Percentiles rank a stretch among this genome's conserved stretches.
These are phyloP conservation scores for Sporothrix schenckii DNA, from an alignment of 2,329 filamentous ascomycete species.

Conservation along the genomic window DNA sequence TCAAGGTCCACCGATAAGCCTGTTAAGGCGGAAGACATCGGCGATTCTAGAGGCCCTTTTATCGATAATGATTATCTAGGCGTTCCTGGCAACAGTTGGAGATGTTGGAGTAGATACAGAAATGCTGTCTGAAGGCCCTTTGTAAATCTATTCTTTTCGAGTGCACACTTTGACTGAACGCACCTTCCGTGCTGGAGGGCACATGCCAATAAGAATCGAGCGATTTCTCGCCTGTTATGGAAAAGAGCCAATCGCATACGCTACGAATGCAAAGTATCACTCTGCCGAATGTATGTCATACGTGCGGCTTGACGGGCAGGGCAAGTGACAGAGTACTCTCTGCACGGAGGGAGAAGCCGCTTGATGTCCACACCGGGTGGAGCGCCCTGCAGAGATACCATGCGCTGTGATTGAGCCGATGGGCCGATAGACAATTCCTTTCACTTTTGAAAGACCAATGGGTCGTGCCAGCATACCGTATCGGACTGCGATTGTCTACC, in stretches of 20 bases:
- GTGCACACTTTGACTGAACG: not conserved
- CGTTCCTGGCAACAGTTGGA: not conserved
- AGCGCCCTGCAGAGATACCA: not conserved
- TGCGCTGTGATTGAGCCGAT: constrained; percentile 18
- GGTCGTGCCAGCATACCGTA: constrained; percentile 12
- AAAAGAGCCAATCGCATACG: constrained; percentile 5
- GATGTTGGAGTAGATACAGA: not conserved
- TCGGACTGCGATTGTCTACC: constrained; percentile 1
- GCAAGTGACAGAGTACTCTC: too few relatives aligned
- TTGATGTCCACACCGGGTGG: constrained; percentile 2
- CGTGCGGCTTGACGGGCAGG: not conserved
- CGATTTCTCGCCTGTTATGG: not conserved
- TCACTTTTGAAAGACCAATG: not conserved
- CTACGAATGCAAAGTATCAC: not conserved
- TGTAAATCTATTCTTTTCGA: too few relatives aligned
- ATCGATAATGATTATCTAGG: constrained; percentile 17
- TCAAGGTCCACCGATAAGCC: constrained; percentile 22
- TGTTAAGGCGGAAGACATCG: not conserved
- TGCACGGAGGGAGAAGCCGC: too few relatives aligned
- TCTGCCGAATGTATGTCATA: not conserved
- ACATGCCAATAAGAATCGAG: not conserved
- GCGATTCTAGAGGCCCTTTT: not conserved
- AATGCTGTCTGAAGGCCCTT: not conserved
- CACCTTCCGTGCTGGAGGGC: not conserved
- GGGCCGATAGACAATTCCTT: not conserved